These are phyloP conservation scores for Fusarium foetens DNA, from an alignment of 2,329 filamentous ascomycete genomes.

Conservation along the genomic window DNA sequence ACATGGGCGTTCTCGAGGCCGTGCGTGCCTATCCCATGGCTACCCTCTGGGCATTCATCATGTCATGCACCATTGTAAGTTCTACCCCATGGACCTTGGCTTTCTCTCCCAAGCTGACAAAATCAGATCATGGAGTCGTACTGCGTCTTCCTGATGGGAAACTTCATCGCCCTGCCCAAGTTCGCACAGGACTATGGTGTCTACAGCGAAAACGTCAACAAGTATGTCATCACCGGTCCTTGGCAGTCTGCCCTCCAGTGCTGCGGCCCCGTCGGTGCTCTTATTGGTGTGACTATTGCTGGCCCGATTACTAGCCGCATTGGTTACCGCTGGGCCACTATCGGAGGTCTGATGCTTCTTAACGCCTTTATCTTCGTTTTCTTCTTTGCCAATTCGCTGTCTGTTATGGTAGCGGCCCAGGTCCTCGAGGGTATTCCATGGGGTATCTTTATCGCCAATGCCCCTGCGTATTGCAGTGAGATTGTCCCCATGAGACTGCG, in stretches of 20 bases:
- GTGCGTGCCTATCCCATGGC: not conserved
- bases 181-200: constrained; percentile 55
- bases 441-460: constrained; percentile 72
- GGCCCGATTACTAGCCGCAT: constrained; percentile 51
- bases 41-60: not conserved
- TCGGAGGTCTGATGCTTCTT: constrained; percentile 51
- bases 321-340: constrained; percentile 52
- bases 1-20: constrained; percentile 1
- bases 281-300: constrained; percentile 52
- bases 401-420: constrained; percentile 60
- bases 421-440: constrained; percentile 69
- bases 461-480: constrained; percentile 69
- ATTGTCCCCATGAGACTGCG: constrained; percentile 67
- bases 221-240: constrained; percentile 46
- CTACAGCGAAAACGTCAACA: constrained; percentile 24
- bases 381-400: constrained; percentile 60
- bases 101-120: not conserved
- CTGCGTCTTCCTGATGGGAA: constrained; percentile 59
- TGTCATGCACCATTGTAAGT: not conserved
- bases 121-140: constrained; percentile 61
- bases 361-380: constrained; percentile 58
- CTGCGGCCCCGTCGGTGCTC: constrained; percentile 49
- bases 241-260: constrained; percentile 55
- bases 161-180: constrained; percentile 55
- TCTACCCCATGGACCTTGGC: rapidly evolving